Evolutionary conservation across 2,329 filamentous ascomycete genomes (phyloP).

Genomic region (Pseudogymnoascus sp.): DNA sequence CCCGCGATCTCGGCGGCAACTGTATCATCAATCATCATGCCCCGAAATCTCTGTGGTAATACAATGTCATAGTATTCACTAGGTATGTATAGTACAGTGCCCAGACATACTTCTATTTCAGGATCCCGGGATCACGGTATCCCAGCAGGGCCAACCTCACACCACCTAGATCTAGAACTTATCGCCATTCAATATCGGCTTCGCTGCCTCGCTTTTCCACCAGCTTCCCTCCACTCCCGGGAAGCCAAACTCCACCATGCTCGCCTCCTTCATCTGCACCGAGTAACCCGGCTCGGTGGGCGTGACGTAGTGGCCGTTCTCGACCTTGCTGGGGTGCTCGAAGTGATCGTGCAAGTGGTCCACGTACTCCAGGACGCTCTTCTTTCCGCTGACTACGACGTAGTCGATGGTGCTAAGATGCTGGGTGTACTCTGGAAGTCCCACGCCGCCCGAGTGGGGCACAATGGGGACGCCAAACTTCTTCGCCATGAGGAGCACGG

Average conservation of each 20-base stretch:
- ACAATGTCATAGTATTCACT: constrained; percentile 5
- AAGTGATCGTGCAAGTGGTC: constrained; percentile 94
- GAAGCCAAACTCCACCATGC: constrained; percentile 71
- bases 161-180: constrained; percentile 22
- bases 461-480: constrained; percentile 69
- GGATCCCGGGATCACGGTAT: background rate
- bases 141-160: background rate
- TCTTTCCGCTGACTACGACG: constrained; percentile 73
- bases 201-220: constrained; percentile 62
- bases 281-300: constrained; percentile 77
- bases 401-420: constrained; percentile 91
- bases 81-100: background rate
- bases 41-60: background rate
- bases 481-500: constrained; percentile 53
- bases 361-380: constrained; percentile 80
- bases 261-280: constrained; percentile 86
- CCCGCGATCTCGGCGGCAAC: background rate
- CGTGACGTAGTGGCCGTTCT: constrained; percentile 81
- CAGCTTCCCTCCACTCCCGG: constrained; percentile 73
- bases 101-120: constrained; percentile 6
- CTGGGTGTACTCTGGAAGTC: constrained; percentile 88
- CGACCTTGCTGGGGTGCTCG: constrained; percentile 68
- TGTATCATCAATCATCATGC: background rate
- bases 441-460: constrained; percentile 82
- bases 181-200: constrained; percentile 26